Conservation (phyloP, 352 stramenopile genomes). For the Phytophthora pistaciae region DNA sequence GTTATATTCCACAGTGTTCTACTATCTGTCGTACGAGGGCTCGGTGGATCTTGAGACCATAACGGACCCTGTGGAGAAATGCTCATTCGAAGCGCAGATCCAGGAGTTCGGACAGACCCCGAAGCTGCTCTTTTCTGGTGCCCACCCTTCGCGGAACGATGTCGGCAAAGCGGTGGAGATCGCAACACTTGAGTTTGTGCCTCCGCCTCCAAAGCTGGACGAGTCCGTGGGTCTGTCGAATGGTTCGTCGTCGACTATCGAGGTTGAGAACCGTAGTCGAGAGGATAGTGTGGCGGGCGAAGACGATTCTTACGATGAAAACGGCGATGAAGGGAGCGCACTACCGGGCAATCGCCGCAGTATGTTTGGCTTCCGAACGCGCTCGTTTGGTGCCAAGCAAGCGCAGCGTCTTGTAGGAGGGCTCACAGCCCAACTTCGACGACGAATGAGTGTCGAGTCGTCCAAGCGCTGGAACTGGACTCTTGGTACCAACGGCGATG, state of each 20-base stretch:
- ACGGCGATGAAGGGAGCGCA: conserved; percentile 34
- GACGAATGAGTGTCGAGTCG: conserved; percentile 77
- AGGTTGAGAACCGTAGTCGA: conserved; percentile 30
- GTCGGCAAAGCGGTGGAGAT: conserved; percentile 64
- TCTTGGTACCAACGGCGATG: conserved; percentile 58
- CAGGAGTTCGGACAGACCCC: conserved; percentile 94
- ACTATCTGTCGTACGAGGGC: conserved; percentile 91
- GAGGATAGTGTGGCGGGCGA: conserved; percentile 23
- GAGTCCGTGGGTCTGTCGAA: conserved; percentile 29
- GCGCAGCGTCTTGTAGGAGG: conserved; percentile 79
- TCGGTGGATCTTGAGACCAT: conserved; percentile 88
- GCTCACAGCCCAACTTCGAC: conserved; percentile 78
- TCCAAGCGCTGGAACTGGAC: conserved; percentile 79
- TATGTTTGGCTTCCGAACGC: conserved; percentile 80
- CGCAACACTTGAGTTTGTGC: conserved; percentile 51
- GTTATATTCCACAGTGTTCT: conserved; percentile 71
- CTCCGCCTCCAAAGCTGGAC: conserved; percentile 43
- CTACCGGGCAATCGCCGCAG: conserved; percentile 43
- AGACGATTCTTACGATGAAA: conserved; percentile 34
- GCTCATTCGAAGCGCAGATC: conserved; percentile 95
- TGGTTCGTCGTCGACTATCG: conserved; percentile 19
- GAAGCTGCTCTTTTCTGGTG: conserved; percentile 73
- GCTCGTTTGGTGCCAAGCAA: conserved; percentile 69
- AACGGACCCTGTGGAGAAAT: conserved; percentile 92
- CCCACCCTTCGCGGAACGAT: conserved; percentile 77